Evolutionary conservation across 129 eudicot genomes (phyloP).

Genomic region (Daucus carota): DH1_v3.0 NC_030384.2:41649001-41649500

Average conservation of each 20-base stretch:
- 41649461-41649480: slow-evolving; percentile 87
- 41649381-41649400: not conserved
- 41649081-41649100: not conserved
- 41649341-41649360: slow-evolving; percentile 34
- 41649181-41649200: slow-evolving; percentile 74
- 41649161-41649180: slow-evolving; percentile 11
- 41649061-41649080: not conserved
- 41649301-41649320: slow-evolving; percentile 55
- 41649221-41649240: slow-evolving; percentile 63
- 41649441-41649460: slow-evolving; percentile 36
- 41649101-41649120: not conserved
- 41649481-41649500: slow-evolving; percentile 43
- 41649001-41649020: slow-evolving; percentile 75
- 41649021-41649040: slow-evolving; percentile 61
- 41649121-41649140: not conserved
- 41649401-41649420: slow-evolving; percentile 27
- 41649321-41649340: slow-evolving; percentile 48
- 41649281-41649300: slow-evolving; percentile 66
- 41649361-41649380: not conserved
- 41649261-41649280: slow-evolving; percentile 53
- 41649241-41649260: slow-evolving; percentile 46
- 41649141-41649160: not conserved
- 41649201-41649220: slow-evolving; percentile 70
- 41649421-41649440: slow-evolving; percentile 44
- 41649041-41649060: not conserved